Percentiles rank a stretch among this genome's conserved stretches.
Evolutionary conservation across 768 basidiomycete genomes (phyloP).

Genomic region (Melanogaster broomeanus): DNA sequence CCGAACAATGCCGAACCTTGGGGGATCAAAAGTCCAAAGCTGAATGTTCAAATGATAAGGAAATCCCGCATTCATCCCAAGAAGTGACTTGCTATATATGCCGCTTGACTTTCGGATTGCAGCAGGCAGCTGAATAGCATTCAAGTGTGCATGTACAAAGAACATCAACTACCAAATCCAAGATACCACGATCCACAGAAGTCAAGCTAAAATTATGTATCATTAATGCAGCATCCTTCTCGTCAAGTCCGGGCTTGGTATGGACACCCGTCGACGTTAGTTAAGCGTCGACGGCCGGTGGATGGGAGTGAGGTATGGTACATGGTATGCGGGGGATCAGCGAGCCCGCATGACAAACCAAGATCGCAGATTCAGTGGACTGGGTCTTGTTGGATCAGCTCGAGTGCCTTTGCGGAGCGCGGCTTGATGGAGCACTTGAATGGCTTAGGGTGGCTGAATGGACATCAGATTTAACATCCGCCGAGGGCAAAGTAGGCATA

Average conservation of each 20-base stretch:
- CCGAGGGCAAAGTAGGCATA: background rate
- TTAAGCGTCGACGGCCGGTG: too few species aligned
- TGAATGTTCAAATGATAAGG: too few species aligned
- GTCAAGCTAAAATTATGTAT: background rate
- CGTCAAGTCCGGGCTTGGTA: background rate
- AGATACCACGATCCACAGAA: too few species aligned
- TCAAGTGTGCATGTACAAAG: too few species aligned
- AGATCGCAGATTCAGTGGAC: conserved; percentile 15
- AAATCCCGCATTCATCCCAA: too few species aligned
- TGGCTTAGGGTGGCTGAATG: conserved; percentile 55
- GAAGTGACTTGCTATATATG: too few species aligned
- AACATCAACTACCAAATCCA: background rate
- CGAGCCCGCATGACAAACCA: background rate
- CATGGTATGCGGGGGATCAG: background rate
- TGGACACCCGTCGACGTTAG: background rate
- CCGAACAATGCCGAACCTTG: too few species aligned
- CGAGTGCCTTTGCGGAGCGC: conserved; percentile 57
- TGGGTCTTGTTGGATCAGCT: conserved; percentile 52
- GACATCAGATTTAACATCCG: conserved; percentile 1
- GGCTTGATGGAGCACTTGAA: conserved; percentile 62
- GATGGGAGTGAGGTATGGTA: too few species aligned
- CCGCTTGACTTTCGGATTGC: too few species aligned
- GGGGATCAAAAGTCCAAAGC: too few species aligned
- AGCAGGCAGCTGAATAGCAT: too few species aligned
- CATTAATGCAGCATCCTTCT: background rate